These are phyloP conservation scores for Pterocarpus macrocarpus DNA, from an alignment of 306 rosid species.

Conservation along the genomic window DNA sequence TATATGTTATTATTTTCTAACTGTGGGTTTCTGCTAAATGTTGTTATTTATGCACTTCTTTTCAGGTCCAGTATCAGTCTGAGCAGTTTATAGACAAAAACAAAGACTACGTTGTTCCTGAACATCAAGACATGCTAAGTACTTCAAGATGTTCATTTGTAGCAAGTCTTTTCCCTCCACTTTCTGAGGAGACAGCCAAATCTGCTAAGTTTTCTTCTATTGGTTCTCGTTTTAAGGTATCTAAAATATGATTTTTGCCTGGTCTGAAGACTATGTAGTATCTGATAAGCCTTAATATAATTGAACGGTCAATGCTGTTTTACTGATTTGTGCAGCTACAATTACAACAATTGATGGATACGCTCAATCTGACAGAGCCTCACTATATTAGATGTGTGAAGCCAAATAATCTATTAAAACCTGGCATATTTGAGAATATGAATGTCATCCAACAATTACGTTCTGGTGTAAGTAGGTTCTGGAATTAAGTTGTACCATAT, in stretches of 20 bases:
- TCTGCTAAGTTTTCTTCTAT: conserved; percentile 91
- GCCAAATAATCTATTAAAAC: conserved; percentile 73
- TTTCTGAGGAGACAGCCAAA: conserved; percentile 81
- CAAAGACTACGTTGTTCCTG: conserved; percentile 94
- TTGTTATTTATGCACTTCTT: conserved; percentile 47
- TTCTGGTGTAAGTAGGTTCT: conserved; percentile 78
- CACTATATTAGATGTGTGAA: conserved; percentile 96
- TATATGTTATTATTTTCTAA: conserved; percentile 32
- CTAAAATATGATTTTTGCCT: conserved; percentile 42
- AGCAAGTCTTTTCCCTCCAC: conserved; percentile 80
- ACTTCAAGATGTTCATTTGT: conserved; percentile 87
- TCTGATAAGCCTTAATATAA: conserved; percentile 43
- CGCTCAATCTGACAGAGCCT: conserved; percentile 77
- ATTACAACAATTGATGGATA: conserved; percentile 94
- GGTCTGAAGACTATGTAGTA: conserved; percentile 41
- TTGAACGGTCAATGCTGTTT: conserved; percentile 46
- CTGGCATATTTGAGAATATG: conserved; percentile 75
- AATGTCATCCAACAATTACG: conserved; percentile 84
- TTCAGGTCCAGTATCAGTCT: conserved; percentile 92
- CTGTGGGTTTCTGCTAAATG: conserved; percentile 32
- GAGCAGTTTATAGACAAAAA: conserved; percentile 90
- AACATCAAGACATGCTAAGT: conserved; percentile 92
- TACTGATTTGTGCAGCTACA: conserved; percentile 75
- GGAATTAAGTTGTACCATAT: conserved; percentile 40
- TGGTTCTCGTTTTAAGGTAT: conserved; percentile 93